Evolutionary conservation across 192 early-diverging fungal species (phyloP), one percentile per base, ranked within the genome.

Genomic region (Linnemannia schmuckeri): DNA sequence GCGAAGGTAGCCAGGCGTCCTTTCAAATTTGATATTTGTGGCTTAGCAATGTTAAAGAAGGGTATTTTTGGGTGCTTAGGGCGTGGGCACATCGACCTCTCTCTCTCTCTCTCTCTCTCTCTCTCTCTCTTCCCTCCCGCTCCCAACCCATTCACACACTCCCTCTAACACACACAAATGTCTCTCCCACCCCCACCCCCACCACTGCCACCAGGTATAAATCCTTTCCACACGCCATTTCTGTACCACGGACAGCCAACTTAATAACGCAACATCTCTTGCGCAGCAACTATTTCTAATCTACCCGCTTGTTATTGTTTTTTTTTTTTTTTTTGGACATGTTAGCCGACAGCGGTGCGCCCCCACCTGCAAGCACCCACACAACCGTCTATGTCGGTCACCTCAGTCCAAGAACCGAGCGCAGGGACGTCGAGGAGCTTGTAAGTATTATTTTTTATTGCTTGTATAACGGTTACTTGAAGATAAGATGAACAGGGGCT

Each of bases 391-490:
- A 92, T 66, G 90, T 92, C 15, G 91, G 91, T 30, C 90, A 91
- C 54, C 72, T 92, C 47, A 88, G 90, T 41, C 76, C 78, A 74
- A 83, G 90, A 70, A 92, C 90, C 37, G 90, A 89, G 76, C 87
- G 90, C 46, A 78, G 91, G 55, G 91, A 92, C 78, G 76, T 92
- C 15, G 91, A 92, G 78, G 91, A 92, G 41, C 70, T 92, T 77
- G 90, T 91, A 83, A 44, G 77, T 37, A 15, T 13, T 33, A 37
- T 4, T 33, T 13, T 66, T 66, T 33, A 27, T 66, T 15, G 61
- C 15, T 46, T 15, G 44, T 46, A 46, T 46, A 46, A 46, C 9
- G 24, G 10, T 30, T 5, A 1, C 57, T 27, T 12, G 5, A 10
- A 6, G 61, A 24, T 6, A 41, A 71, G 4, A 22, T 27, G 27